Conservation (phyloP, 2,329 filamentous ascomycete species). For the Fragosphaeria purpurea region DNA sequence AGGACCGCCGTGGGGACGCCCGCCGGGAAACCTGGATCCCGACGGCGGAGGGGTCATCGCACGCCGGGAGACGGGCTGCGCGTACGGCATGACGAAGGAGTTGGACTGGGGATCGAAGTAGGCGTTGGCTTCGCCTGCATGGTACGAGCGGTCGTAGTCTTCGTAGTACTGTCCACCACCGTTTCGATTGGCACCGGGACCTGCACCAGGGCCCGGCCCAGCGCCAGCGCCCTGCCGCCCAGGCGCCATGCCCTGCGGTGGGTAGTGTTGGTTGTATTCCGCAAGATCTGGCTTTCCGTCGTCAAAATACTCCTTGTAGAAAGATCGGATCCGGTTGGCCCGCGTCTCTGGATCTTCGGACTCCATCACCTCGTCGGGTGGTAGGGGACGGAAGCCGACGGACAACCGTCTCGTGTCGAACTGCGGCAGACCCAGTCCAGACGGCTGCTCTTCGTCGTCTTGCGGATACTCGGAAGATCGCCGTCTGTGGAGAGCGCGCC, state of each 20-base stretch:
- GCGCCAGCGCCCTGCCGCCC: constrained; percentile 4
- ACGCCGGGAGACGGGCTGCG: constrained; percentile 74
- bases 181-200: not conserved
- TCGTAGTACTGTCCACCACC: constrained; percentile 51
- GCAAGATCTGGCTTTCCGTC: constrained; percentile 47
- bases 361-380: constrained; percentile 67
- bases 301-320: constrained; percentile 99
- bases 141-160: constrained; percentile 62
- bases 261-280: constrained; percentile 17
- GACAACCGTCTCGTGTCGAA: constrained; percentile 51
- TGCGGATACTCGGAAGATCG: constrained; percentile 19
- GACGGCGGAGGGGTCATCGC: constrained; percentile 90
- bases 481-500: constrained; percentile 14
- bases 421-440: constrained; percentile 42
- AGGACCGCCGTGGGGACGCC: constrained; percentile 19
- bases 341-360: constrained; percentile 87
- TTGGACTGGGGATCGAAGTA: constrained; percentile 59
- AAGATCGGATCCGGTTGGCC: constrained; percentile 93
- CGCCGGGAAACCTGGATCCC: constrained; percentile 33
- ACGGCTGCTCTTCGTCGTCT: constrained; percentile 11
- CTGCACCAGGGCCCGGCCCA: not conserved
- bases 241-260: constrained; percentile 8
- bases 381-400: constrained; percentile 71
- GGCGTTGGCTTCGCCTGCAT: constrained; percentile 46
- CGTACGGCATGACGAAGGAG: constrained; percentile 71